Conservation (phyloP, 805 yeast species). For the Saccharomycopsis babjevae region DNA sequence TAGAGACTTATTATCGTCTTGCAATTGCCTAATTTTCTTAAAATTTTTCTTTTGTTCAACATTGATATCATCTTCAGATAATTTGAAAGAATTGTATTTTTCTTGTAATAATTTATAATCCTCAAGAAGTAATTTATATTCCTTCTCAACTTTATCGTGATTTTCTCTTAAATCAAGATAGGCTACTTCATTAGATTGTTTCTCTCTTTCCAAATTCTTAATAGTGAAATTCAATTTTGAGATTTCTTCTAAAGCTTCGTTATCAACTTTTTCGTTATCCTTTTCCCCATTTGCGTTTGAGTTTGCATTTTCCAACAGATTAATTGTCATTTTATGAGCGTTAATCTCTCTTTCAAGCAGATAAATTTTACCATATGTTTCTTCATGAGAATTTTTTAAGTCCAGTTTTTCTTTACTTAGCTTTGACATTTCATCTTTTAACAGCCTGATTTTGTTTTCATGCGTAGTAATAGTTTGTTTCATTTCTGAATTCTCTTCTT, state of each 20-base stretch:
- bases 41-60: conserved; percentile 9
- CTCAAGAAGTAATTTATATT: conserved; percentile 13
- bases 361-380: neutral
- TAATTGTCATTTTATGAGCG: neutral
- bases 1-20: conserved; percentile 7
- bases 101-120: conserved; percentile 17
- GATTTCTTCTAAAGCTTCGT: conserved; percentile 5
- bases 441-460: conserved; percentile 23
- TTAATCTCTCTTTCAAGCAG: conserved; percentile 12
- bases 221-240: conserved; percentile 9
- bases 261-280: neutral
- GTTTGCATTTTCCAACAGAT: conserved; percentile 2
- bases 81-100: conserved; percentile 11
- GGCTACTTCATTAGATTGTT: conserved; percentile 4
- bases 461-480: conserved; percentile 34
- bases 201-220: conserved; percentile 15
- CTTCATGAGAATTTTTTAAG: neutral
- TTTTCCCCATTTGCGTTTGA: neutral
- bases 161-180: conserved; percentile 9
- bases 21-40: conserved; percentile 3
- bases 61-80: conserved; percentile 10
- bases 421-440: conserved; percentile 6
- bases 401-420: conserved; percentile 10
- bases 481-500: conserved; percentile 41
- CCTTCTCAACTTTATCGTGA: conserved; percentile 10